Base-by-base conservation (phyloP, 1,284 basidiomycete genomes). In the Puccinia polysora region DNA sequence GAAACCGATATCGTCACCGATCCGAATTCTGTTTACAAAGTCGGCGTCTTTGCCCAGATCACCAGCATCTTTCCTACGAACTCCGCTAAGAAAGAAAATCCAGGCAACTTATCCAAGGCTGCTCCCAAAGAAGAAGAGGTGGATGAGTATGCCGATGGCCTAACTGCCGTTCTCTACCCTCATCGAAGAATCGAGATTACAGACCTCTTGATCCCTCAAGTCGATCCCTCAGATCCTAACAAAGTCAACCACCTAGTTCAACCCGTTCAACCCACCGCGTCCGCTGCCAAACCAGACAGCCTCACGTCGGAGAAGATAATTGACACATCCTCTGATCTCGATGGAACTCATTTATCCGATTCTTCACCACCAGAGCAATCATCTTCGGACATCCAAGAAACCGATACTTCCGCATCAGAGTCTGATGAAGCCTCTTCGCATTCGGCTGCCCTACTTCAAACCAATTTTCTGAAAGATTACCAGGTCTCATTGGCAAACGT, bases 11-110 rank as follows among this genome's bases (percentile, higher is more conserved):
- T 95, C 73, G 96, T 97, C 77, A 89, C 89, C 74, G 88, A 89
- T 78, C 81, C 91, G 64, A 86, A 90, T 81, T 87, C 91, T 74
- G 92, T 98, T 2, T 91, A 97, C 81, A 85, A 86, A 2, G 91
- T 97, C 69, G 96, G 96, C 74, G 93, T 98, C 8, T 97, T 98
- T 79, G 93, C 93, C 2, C 95, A 98, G 82, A 93, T 98, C 74
- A 97, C 95, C 0, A 93, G 90, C 76, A 89, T 95, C 4, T 98
- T 97, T 81, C 85, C 88, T 0, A 87, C 89, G 5, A 82, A 78
- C 67, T 78, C 80, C 47, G 74, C 69, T 38, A 75, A 74, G 43
- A 77, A 75, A 50, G 75, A 53, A n/a, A 49, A 47, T 30, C 20
- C 32, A 18, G 34, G 10, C 18, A 73, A 71, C 40, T 76, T 65